Evolutionary conservation across 2,329 filamentous ascomycete genomes (phyloP).

Genomic region (Diplodia seriata): DNA sequence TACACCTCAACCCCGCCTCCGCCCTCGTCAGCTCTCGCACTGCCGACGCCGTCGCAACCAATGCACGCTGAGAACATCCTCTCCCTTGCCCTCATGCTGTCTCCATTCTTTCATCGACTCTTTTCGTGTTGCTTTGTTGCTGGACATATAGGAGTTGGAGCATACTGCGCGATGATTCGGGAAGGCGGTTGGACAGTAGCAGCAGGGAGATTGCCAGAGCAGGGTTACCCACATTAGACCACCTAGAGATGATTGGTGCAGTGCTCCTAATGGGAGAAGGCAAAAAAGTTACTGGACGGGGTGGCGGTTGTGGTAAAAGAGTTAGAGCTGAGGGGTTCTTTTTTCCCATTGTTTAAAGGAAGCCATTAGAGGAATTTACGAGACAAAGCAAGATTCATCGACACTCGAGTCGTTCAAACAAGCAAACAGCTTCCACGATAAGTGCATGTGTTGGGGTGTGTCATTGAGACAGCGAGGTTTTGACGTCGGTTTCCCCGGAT

Average conservation of each 20-base stretch:
- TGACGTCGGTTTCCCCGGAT: not conserved
- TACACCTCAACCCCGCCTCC: not conserved
- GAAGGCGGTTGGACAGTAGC: not conserved
- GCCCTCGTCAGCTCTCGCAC: not conserved
- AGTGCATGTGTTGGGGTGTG: too few relatives aligned
- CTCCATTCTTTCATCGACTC: not conserved
- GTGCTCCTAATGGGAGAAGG: not conserved
- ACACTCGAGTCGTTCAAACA: constrained; percentile 3
- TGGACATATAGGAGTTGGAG: constrained; percentile 1
- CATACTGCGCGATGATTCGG: not conserved
- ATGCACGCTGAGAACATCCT: not conserved
- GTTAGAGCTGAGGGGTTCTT: not conserved
- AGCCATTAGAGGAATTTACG: constrained; percentile 4
- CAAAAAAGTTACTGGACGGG: constrained; percentile 2
- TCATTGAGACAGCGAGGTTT: not conserved
- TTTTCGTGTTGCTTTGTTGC: not conserved
- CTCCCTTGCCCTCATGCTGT: not conserved
- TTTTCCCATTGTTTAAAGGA: not conserved
- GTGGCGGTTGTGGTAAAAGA: not conserved
- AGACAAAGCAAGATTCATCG: not conserved
- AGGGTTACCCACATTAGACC: not conserved
- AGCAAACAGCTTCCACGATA: not conserved
- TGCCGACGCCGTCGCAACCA: not conserved
- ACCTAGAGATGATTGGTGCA: constrained; percentile 2
- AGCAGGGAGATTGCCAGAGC: not conserved